Base-by-base conservation (phyloP, 805 yeast genomes). In the Kuraishia floccosa region DNA sequence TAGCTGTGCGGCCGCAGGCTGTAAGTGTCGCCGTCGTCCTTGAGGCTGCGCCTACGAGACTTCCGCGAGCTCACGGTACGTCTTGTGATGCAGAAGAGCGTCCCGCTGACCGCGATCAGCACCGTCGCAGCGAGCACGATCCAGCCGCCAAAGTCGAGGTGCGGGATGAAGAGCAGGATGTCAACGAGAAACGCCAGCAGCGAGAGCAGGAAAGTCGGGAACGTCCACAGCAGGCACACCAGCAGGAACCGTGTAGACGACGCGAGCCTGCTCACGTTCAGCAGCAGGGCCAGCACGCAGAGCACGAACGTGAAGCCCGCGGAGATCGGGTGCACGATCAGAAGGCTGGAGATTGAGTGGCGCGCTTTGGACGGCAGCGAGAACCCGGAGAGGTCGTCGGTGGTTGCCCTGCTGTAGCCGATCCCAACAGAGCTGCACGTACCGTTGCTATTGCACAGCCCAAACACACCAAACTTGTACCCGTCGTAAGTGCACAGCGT, bases 71-170 rank as follows among this genome's bases (percentile, higher is more conserved):
- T 63, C 4, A 74, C 68, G 0, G 81, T 66, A 41, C 95, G 60
- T 45, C 87, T 72, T 60, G 79, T 65, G 32, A 82, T 64, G 49
- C 94, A 84, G 13, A 81, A 53, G 39, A 77, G 49, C 2, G 85
- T 66, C 1, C 84, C 75, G 18, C 72, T 63, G 2, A 77, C 39
- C 0, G 89, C 79, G 28, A 76, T 61, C 20, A 77, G 50, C 2
- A 79, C 68, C 0, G 91, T 71, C 1, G 89, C 70, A 1, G 72
- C 73, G 17, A 87, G 56, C 36, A 82, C 68, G 30, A 80, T 57
- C 96, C 96, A 89, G 17, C 95, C 95, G 27, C 78, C 68, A 76
- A 85, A 86, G 32, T 72, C 66, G 33, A 89, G 56, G 46, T 75
- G 73, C 2, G 87, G 82, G 2, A 77, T 66, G 44, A 89, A 89